A percentile compares a stretch with the other conserved stretches of the same genome.
Evolutionary conservation across 2,329 filamentous ascomycete species (phyloP).

Genomic region (Triangularia verruculosa): DNA sequence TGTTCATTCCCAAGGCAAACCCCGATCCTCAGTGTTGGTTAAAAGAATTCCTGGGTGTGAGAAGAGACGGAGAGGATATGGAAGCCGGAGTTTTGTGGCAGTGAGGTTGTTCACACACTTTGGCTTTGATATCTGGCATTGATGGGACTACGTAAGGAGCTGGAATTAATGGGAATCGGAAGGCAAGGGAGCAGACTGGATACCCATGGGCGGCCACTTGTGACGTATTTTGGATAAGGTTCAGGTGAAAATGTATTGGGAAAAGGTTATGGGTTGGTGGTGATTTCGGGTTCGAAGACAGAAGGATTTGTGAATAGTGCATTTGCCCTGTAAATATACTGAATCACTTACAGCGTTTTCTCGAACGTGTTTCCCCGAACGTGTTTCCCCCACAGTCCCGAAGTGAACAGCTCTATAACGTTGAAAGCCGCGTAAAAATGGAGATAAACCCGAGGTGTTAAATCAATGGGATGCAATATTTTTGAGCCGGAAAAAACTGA

Average conservation of each 20-base stretch:
- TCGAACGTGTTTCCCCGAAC: no score
- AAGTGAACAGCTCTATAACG: no score
- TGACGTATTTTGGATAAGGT: neutral
- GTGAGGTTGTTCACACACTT: no score
- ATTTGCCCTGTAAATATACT: neutral
- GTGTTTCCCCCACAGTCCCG: no score
- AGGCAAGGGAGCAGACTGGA: neutral
- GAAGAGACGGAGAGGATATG: neutral
- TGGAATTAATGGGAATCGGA: neutral
- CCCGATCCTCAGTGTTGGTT: constrained; percentile 18
- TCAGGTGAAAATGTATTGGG: neutral
- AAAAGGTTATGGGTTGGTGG: neutral
- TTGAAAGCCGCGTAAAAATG: no score
- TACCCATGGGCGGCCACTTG: neutral
- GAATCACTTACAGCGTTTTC: neutral
- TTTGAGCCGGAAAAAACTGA: no score
- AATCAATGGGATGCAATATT: no score
- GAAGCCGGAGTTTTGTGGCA: constrained; percentile 21
- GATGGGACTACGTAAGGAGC: neutral
- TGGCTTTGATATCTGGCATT: no score
- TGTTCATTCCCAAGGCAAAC: constrained; percentile 6
- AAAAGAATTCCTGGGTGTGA: constrained; percentile 19
- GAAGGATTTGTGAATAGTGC: neutral
- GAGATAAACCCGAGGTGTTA: no score
- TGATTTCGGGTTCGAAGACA: neutral